These are phyloP conservation scores for Teunomyces tritomae DNA, from an alignment of 805 yeast genomes.

Conservation along the genomic window DNA sequence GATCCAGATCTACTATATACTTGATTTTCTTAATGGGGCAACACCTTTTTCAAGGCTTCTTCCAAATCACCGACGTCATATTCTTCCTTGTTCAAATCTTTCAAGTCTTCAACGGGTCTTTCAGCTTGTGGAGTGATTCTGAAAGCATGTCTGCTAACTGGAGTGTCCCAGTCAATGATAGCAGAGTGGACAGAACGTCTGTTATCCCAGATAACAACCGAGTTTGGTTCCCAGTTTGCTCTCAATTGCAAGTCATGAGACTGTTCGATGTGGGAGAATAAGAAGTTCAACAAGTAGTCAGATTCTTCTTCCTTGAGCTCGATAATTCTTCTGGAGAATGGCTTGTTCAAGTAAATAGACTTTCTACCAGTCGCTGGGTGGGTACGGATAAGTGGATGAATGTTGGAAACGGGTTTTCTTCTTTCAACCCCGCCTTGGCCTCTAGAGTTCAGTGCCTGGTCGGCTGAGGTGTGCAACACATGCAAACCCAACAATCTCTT, in stretches of 20 bases:
- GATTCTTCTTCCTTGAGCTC: conserved; percentile 37
- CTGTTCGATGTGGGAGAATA: conserved; percentile 30
- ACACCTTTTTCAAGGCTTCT: conserved; percentile 22
- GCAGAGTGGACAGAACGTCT: conserved; percentile 35
- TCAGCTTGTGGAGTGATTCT: conserved; percentile 39
- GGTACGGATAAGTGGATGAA: conserved; percentile 35
- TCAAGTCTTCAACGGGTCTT: conserved; percentile 36
- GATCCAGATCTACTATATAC: background rate
- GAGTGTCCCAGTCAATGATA: conserved; percentile 34
- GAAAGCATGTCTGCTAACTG: conserved; percentile 35
- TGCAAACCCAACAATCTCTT: conserved; percentile 31
- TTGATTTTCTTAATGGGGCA: background rate
- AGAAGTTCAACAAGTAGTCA: conserved; percentile 26
- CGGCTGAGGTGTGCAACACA: conserved; percentile 33
- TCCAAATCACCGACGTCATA: conserved; percentile 31
- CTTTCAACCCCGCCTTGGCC: conserved; percentile 32
- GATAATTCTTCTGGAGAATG: conserved; percentile 33
- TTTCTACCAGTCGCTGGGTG: conserved; percentile 36
- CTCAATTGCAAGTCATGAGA: conserved; percentile 37
- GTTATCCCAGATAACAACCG: conserved; percentile 38
- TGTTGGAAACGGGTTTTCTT: conserved; percentile 31
- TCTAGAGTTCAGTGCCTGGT: conserved; percentile 27
- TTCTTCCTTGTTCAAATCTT: conserved; percentile 38
- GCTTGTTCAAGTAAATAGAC: conserved; percentile 29
- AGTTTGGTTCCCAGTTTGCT: conserved; percentile 35